Evolutionary conservation across 495 filamentous ascomycete species (phyloP), one percentile per base, ranked within the genome.

Genomic region (Cercophora scortea): DNA sequence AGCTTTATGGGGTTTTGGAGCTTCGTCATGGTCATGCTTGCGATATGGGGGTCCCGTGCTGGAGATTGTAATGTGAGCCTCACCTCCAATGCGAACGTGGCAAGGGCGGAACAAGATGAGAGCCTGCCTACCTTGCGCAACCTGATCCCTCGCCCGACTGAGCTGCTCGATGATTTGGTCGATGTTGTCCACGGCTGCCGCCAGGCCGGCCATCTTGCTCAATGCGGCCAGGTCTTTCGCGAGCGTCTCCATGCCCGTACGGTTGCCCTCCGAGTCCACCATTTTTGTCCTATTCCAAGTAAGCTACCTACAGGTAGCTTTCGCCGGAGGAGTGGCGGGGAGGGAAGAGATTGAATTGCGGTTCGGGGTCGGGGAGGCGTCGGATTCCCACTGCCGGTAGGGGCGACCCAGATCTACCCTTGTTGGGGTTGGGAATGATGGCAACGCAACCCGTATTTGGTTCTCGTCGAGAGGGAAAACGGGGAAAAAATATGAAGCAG

Each of bases 1-100:
- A 82, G 68, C 57, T 88, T 90, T 38, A 93, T 72, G 1, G 90
- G 86, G 56, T 83, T 90, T 60, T 96, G 90, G 9, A 94, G 81
- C 63, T 87, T 93, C 3, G 86, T 84, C 34, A 98, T 73, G 15
- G 81, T 87, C 25, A 87, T 67, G 7, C 81, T 78, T 10, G 87
- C 79, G 33, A 79, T 79, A 45, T 79, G 79, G 8, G 89, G 83
- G 59, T 94, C 89, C 82, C 67, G 57, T 15, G 63, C 67, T 68
- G 51, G 11, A 4, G n/a, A 17, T n/a, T n/a, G n/a, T n/a, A n/a
- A n/a, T 15, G 42, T 32, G 36, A 47, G 25, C 32, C 50, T 17
- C 6, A 17, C 17, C 4, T 9, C 17, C 41, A 42, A 25, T 25
- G 25, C 25, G 25, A 5, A 25, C 25, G 5, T 25, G 25, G 25